phyloP scores from a whole-genome alignment of 148 eudicot species.

The Dianthus caryophyllus region DNA sequence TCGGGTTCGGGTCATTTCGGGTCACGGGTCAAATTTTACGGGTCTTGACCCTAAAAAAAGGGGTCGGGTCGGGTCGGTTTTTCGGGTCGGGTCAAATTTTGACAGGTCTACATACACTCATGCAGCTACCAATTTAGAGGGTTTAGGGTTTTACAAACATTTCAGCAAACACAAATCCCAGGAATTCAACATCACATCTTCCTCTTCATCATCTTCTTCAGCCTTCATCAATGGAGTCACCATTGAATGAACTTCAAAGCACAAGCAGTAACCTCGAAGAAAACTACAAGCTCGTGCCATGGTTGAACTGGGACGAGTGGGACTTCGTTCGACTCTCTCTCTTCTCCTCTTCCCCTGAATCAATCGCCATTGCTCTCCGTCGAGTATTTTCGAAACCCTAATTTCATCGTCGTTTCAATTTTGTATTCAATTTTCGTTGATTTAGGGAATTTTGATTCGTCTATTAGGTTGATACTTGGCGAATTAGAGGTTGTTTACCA shows the following conservation, averaged over 20 bases:
- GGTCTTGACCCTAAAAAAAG: no score
- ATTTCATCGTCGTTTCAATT: not conserved
- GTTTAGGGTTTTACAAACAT: constrained; percentile 12
- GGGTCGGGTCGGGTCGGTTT: no score
- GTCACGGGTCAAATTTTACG: no score
- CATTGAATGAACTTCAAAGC: not conserved
- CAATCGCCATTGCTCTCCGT: constrained; percentile 47
- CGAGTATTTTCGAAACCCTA: constrained; percentile 32
- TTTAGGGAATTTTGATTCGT: no score
- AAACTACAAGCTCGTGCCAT: constrained; percentile 58
- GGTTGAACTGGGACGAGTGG: constrained; percentile 95
- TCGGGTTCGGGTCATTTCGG: no score
- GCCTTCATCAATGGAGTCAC: constrained; percentile 22
- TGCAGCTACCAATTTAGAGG: not conserved
- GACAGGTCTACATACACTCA: no score
- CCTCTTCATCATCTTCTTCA: not conserved
- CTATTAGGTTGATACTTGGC: constrained; percentile 79
- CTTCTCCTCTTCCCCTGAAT: constrained; percentile 49
- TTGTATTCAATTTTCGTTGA: not conserved
- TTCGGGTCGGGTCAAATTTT: no score
- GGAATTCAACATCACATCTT: no score
- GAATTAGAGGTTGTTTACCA: constrained; percentile 83
- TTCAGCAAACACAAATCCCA: no score
- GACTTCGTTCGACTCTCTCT: constrained; percentile 53
- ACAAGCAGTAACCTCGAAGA: constrained; percentile 11